phyloP scores from a whole-genome alignment of 2,329 filamentous ascomycete genomes.

The Fusarium xyrophilum region DNA sequence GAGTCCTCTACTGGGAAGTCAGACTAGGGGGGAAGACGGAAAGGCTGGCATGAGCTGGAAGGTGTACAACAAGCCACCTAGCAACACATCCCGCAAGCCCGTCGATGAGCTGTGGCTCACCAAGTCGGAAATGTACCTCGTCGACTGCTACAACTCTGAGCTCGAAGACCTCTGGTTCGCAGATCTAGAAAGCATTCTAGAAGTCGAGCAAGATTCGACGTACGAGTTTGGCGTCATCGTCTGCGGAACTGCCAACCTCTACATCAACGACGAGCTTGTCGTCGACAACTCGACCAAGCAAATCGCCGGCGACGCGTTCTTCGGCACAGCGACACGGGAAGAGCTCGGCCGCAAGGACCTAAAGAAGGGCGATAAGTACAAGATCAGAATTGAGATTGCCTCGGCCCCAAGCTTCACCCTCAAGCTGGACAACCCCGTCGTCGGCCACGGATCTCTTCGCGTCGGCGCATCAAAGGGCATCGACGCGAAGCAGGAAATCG shows the following conservation, averaged over 20 bases:
- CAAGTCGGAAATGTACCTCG: constrained; percentile 58
- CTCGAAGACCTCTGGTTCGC: constrained; percentile 65
- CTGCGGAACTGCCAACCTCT: constrained; percentile 69
- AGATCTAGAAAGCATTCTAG: constrained; percentile 66
- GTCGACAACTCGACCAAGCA: constrained; percentile 73
- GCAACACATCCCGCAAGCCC: constrained; percentile 53
- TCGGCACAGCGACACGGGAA: constrained; percentile 69
- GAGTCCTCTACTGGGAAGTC: constrained; percentile 63
- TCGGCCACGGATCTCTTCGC: constrained; percentile 66
- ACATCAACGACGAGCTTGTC: constrained; percentile 66
- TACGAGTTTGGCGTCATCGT: constrained; percentile 73
- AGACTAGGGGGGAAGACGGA: constrained; percentile 59
- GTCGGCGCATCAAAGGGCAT: constrained; percentile 67
- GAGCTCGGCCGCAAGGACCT: constrained; percentile 65
- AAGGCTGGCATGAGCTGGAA: constrained; percentile 67
- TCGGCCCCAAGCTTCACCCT: constrained; percentile 66
- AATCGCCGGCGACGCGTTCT: constrained; percentile 67
- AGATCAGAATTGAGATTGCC: constrained; percentile 64
- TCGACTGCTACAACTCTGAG: constrained; percentile 61
- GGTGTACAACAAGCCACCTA: constrained; percentile 66
- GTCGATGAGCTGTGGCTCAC: constrained; percentile 59
- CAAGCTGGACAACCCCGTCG: constrained; percentile 56
- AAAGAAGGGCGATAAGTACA: constrained; percentile 65
- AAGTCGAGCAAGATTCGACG: constrained; percentile 64
- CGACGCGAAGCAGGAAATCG: constrained; percentile 65